Base-by-base conservation (phyloP, 768 basidiomycete genomes). In the Serpula lacrymans region DNA sequence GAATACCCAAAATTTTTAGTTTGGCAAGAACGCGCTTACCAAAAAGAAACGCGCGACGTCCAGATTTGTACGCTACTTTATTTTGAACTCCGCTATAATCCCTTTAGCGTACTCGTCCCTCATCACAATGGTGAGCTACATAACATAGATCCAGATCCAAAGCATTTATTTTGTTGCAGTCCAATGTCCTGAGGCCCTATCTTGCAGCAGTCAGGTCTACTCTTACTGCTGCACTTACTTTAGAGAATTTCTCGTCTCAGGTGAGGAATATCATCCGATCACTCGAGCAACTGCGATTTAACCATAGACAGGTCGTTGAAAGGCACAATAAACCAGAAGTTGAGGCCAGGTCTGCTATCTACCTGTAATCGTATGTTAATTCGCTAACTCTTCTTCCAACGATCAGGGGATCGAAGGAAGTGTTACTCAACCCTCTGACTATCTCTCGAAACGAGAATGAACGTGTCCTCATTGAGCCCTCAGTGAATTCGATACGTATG, bases 361-460 rank as follows among this genome's bases (percentile, higher is more conserved):
- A 13, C 3, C 8, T 3, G 2, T 26, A 38, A 39, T 47, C 26
- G 1, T 12, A 16, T 24, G 28, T 11, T 25, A 14, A 4, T n/a
- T 23, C 42, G 25, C 34, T 49, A 39, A 50, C 46, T 31, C 4
- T 41, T 25, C 6, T 28, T 34, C n/a, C n/a, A n/a, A n/a, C n/a
- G n/a, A n/a, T n/a, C 60, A 94, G 94, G 36, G 81, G 80, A 47
- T 95, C 96, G 3, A 89, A 85, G 58, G 96, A 98, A 68, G 93
- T 93, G 39, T 77, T 98, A 32, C 80, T 98, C 41, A 94, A 91
- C 54, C 89, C 96, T 12, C 72, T 98, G 31, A 83, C 82, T 28
- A 97, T 98, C 67, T 94, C 94, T 9, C 84, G 96, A 52, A 97
- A 96, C 62, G 93, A 97, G 69, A 89, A 93, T 54, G 96, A 99